Conservation (phyloP, 768 basidiomycete genomes). For the Serpula lacrymans region DNA sequence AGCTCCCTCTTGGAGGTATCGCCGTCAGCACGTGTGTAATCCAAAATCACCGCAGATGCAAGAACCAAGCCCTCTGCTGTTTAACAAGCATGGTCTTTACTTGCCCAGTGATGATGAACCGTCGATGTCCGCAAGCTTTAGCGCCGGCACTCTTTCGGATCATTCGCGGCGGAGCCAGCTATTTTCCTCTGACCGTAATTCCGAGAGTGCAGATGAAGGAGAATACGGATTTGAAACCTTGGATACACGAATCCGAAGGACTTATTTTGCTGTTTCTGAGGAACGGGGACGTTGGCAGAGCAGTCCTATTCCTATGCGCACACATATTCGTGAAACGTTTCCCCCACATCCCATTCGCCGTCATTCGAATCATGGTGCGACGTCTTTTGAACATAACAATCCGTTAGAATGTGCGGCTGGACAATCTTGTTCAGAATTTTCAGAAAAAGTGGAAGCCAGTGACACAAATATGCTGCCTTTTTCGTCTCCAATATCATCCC, state of each 20-base stretch:
- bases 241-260: conserved; percentile 38
- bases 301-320: conserved; percentile 38
- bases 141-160: neutral
- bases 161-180: neutral
- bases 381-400: no score
- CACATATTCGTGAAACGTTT: conserved; percentile 9
- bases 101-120: neutral
- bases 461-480: no score
- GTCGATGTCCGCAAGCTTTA: neutral
- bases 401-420: no score
- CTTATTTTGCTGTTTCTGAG: conserved; percentile 52
- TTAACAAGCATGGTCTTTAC: conserved; percentile 1
- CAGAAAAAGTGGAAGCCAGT: no score
- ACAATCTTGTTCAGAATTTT: no score
- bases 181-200: neutral
- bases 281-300: conserved; percentile 59
- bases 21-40: no score
- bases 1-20: no score
- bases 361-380: conserved; percentile 9
- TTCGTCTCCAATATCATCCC: no score
- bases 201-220: conserved; percentile 9
- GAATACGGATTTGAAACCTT: conserved; percentile 30
- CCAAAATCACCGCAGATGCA: no score
- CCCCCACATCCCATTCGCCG: conserved; percentile 20
- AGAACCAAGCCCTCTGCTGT: no score